Evolutionary conservation across 2,329 filamentous ascomycete species (phyloP), one percentile per base, ranked within the genome.

Genomic region (Fusarium pseudograminearum): DNA sequence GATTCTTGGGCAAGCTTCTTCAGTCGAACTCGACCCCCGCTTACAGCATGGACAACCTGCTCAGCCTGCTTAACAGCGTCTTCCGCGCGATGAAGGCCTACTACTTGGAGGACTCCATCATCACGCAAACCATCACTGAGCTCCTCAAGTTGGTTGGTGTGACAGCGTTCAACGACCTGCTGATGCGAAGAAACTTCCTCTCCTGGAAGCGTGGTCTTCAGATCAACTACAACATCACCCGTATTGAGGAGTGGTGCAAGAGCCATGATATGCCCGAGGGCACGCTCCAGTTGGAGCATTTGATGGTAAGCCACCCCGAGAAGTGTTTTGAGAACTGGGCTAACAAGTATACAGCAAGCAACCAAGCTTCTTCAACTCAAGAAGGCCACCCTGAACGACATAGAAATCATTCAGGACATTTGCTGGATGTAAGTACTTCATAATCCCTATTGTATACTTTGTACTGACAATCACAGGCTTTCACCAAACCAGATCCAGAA

Each of bases 211-310:
- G 96, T 80, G 96, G 96, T 74, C 88, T 99, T 57, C 96, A 99
- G 81, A 99, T 99, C 84, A 99, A 99, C 84, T 99, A 99, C 86
- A 99, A 99, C 83, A 99, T 99, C 80, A 99, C 96, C 26, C 90
- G 96, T 61, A 99, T 99, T 69, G 96, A 99, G 81, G 96, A 99
- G 82, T 99, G 96, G 96, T 99, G 96, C 84, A 99, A 99, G 89
- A 97, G 94, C 77, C 97, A 99, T 80, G 96, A 98, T 75, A 98
- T 99, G 95, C 96, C 96, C 2, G 95, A 99, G 81, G 96, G 96
- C 57, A 99, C 95, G 31, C 87, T 99, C 55, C 95, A 98, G 83
- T 87, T 99, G 59, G 96, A 99, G 85, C 96, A 99, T 84, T 83
- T 99, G 74, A 99, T 99, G 96, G 92, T 93, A 82, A 81, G 72